These are phyloP conservation scores for Combretum micranthum DNA, from an alignment of 345 rosid genomes.

Conservation along the genomic window DNA sequence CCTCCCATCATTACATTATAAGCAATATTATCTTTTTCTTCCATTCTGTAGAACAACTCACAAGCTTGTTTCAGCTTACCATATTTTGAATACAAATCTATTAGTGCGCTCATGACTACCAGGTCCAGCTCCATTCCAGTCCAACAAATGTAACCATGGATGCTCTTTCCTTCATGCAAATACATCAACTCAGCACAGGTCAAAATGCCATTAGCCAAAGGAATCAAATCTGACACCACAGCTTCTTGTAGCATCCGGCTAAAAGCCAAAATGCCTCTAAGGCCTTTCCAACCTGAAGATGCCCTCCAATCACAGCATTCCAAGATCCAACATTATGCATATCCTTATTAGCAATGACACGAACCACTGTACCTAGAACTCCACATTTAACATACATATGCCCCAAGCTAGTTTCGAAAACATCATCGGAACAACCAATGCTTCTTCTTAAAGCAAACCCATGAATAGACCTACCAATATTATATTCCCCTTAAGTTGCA, in stretches of 20 bases:
- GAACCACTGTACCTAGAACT: constrained; percentile 8
- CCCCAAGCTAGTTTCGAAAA: constrained; percentile 27
- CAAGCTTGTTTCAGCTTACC: constrained; percentile 19
- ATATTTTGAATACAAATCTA: constrained; percentile 30
- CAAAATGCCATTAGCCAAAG: constrained; percentile 21
- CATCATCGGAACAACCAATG: constrained; percentile 24
- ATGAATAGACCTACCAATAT: constrained; percentile 21
- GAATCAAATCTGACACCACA: no score
- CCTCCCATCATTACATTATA: constrained; percentile 31
- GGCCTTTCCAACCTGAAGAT: no score
- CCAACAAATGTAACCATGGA: constrained; percentile 24
- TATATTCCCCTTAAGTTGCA: constrained; percentile 10
- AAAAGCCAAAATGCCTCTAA: no score
- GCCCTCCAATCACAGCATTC: no score
- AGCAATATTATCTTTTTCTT: no score
- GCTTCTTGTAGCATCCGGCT: no score
- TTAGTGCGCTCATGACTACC: no score
- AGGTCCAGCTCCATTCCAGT: constrained; percentile 19
- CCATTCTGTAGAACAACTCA: constrained; percentile 17
- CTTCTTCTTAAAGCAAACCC: constrained; percentile 30
- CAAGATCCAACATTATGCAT: no score
- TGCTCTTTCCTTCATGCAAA: constrained; percentile 23
- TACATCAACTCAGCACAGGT: constrained; percentile 22
- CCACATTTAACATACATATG: constrained; percentile 31
- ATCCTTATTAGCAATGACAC: constrained; percentile 18